A percentile compares a stretch with the other conserved stretches of the same genome.
Evolutionary conservation across 1,284 basidiomycete species (phyloP).

Genomic region (Cutaneotrichosporon cutaneum): DNA sequence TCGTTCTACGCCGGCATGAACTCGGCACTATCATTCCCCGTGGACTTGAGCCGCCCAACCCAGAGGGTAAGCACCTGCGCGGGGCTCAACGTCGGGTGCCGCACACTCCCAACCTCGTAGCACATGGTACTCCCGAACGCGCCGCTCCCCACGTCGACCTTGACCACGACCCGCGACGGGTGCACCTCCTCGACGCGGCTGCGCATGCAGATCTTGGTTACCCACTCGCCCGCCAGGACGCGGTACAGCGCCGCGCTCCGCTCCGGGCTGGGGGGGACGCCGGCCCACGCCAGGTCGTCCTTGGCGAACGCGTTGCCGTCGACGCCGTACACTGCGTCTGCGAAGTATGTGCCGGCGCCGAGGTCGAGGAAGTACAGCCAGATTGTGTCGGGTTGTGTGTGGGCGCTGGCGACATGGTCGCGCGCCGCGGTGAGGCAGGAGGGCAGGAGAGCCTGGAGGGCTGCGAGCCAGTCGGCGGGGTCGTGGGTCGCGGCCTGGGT

Average conservation of each 20-base stretch:
- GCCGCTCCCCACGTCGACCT: background rate
- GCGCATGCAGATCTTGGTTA: slow-evolving; percentile 2
- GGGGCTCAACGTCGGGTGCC: background rate
- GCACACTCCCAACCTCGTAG: slow-evolving; percentile 1
- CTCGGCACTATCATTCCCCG: background rate
- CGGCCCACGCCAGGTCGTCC: background rate
- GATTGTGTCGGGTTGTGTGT: background rate
- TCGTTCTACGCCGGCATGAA: background rate
- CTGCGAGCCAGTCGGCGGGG: background rate
- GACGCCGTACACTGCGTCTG: background rate
- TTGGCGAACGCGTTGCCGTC: background rate
- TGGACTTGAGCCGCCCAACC: background rate
- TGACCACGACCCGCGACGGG: background rate
- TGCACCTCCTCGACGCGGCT: background rate
- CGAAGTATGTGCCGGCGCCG: background rate
- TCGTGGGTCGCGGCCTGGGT: background rate
- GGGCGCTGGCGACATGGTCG: background rate
- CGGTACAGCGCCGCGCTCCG: background rate
- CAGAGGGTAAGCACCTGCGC: background rate
- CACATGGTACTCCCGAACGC: background rate
- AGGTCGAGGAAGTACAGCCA: slow-evolving; percentile 3
- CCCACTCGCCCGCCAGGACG: background rate
- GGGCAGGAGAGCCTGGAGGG: background rate
- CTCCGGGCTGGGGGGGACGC: background rate
- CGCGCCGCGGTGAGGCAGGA: background rate